These are phyloP conservation scores for Tubosaeta brunneosetosa DNA, from an alignment of 768 basidiomycete genomes.

Conservation along the genomic window DNA sequence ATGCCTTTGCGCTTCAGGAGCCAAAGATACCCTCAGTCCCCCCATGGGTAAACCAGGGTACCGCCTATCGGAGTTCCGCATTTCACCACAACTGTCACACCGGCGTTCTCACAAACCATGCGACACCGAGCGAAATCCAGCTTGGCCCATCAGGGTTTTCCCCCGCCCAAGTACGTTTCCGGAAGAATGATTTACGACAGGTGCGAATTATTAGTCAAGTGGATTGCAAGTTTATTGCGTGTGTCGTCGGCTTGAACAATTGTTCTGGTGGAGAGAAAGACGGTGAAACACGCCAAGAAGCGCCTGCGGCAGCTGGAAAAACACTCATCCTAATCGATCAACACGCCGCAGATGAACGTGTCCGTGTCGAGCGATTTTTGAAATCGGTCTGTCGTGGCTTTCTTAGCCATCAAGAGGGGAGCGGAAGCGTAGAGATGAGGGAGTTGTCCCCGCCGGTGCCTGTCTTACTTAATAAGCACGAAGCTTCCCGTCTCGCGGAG, in stretches of 20 bases:
- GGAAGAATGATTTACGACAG: conserved; percentile 47
- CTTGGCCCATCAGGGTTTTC: conserved; percentile 9
- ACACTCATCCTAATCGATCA: conserved; percentile 85
- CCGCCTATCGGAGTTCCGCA: conserved; percentile 9
- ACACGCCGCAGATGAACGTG: conserved; percentile 96
- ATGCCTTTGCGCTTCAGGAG: conserved; percentile 48
- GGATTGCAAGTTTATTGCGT: conserved; percentile 88
- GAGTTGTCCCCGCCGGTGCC: conserved; percentile 51
- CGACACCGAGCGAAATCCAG: conserved; percentile 8
- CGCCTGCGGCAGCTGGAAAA: conserved; percentile 13
- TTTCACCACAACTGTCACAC: conserved; percentile 14
- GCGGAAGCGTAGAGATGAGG: conserved; percentile 35
- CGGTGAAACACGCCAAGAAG: conserved; percentile 13
- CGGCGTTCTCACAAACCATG: conserved; percentile 5
- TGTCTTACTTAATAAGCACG: conserved; percentile 62
- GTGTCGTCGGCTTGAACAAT: conserved; percentile 41
- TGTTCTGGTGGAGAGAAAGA: conserved; percentile 14
- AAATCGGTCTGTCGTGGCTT: conserved; percentile 69
- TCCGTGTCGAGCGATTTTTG: conserved; percentile 84
- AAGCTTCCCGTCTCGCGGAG: conserved; percentile 47
- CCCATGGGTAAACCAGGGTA: conserved; percentile 8
- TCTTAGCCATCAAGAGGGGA: conserved; percentile 38
- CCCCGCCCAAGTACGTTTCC: conserved; percentile 37
- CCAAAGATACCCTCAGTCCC: conserved; percentile 40
- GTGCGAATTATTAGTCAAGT: conserved; percentile 77